These are phyloP conservation scores for Pseudocercospora cruenta DNA, from an alignment of 2,329 filamentous ascomycete species.

Conservation along the genomic window DNA sequence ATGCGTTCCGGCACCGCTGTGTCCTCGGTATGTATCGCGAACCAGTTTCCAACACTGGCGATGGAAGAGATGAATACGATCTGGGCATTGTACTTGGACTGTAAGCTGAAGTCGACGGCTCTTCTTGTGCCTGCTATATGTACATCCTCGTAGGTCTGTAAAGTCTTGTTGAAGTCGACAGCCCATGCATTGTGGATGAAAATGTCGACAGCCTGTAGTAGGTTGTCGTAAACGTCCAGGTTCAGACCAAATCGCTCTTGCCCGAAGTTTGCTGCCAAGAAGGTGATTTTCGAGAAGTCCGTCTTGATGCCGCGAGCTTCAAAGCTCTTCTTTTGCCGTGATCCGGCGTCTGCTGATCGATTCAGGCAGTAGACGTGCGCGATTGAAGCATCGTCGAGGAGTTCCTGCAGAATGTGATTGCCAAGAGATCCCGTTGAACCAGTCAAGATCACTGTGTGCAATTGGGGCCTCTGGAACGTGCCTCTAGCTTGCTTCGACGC, in stretches of 20 bases:
- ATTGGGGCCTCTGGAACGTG: slow-evolving; percentile 10
- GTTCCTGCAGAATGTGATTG: slow-evolving; percentile 37
- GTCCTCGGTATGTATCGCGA: slow-evolving; percentile 13
- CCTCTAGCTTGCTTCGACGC: slow-evolving; percentile 10
- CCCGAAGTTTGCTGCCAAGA: slow-evolving; percentile 33
- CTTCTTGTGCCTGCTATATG: slow-evolving; percentile 37
- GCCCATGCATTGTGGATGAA: slow-evolving; percentile 46
- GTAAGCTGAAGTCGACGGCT: slow-evolving; percentile 34
- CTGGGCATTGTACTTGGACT: slow-evolving; percentile 31
- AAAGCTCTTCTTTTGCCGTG: slow-evolving; percentile 30
- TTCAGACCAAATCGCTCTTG: slow-evolving; percentile 34
- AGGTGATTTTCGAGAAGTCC: slow-evolving; percentile 34
- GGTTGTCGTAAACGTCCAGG: slow-evolving; percentile 25
- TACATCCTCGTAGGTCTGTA: slow-evolving; percentile 38
- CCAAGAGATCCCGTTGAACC: slow-evolving; percentile 43
- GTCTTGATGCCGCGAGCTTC: slow-evolving; percentile 26
- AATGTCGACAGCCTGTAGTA: slow-evolving; percentile 31
- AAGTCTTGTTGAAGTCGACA: slow-evolving; percentile 43
- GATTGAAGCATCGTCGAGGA: slow-evolving; percentile 34
- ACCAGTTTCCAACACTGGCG: slow-evolving; percentile 40
- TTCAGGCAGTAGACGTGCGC: slow-evolving; percentile 39
- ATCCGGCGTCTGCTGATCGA: slow-evolving; percentile 29
- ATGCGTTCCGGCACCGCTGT: slow-evolving; percentile 38
- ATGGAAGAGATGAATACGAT: slow-evolving; percentile 47
- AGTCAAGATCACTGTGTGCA: slow-evolving; percentile 39